These are phyloP conservation scores for Coemansia umbellata DNA, from an alignment of 192 early-diverging fungal species.

Conservation along the genomic window DNA sequence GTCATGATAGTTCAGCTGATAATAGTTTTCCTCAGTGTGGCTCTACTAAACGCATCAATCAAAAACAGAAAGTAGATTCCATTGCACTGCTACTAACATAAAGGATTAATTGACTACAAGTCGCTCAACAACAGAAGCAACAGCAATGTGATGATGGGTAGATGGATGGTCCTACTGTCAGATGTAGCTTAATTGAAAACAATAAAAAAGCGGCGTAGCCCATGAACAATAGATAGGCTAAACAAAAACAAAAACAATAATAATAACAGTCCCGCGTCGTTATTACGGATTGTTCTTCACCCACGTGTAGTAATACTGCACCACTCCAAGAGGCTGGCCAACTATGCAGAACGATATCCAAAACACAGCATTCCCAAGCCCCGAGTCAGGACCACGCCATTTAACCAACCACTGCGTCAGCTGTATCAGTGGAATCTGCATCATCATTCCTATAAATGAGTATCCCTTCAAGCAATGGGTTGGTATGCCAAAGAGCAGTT, in stretches of 20 bases:
- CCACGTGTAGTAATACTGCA: slow-evolving; percentile 74
- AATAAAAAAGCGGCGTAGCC: no score
- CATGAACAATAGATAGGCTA: no score
- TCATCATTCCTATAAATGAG: slow-evolving; percentile 78
- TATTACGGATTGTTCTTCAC: slow-evolving; percentile 45
- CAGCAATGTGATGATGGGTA: no score
- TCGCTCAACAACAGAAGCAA: no score
- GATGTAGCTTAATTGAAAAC: no score
- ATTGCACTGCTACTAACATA: no score
- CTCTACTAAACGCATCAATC: no score
- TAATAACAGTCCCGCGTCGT: neutral
- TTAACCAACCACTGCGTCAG: slow-evolving; percentile 64
- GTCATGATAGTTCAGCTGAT: no score
- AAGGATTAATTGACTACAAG: no score
- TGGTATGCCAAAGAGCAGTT: slow-evolving; percentile 81
- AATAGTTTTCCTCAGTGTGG: no score
- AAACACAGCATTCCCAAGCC: slow-evolving; percentile 73
- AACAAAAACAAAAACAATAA: neutral
- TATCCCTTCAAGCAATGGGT: slow-evolving; percentile 75
- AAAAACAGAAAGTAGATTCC: no score
- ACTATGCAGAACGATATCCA: slow-evolving; percentile 81
- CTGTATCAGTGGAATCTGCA: slow-evolving; percentile 72
- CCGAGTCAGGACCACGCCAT: slow-evolving; percentile 64
- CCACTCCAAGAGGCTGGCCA: slow-evolving; percentile 69
- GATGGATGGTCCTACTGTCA: no score